Evolutionary conservation across 768 basidiomycete genomes (phyloP), one percentile per base, ranked within the genome.

Genomic region (Rhizopogon rudus): DNA sequence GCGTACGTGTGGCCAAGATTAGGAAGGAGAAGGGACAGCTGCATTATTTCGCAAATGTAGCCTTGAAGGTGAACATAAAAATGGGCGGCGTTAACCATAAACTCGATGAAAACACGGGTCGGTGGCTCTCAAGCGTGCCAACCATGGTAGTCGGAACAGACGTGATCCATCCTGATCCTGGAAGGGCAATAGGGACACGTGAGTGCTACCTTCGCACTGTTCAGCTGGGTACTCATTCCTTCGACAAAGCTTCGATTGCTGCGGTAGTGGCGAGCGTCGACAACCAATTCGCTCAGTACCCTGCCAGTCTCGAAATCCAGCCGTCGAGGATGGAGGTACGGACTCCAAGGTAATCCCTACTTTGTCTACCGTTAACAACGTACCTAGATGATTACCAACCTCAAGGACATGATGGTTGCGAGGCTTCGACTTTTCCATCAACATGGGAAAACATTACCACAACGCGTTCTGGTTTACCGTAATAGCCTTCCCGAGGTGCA

Each of bases 401-500:
- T 82, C 28, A 63, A 63, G 22, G 57, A 61, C 6, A 83, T 82
- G 81, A 78, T 83, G 73, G 56, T 72, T 10, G 76, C 75, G 42
- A 71, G 81, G n/a, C 58, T 82, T 25, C 61, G 66, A 16, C 63
- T 71, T n/a, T 83, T 71, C 70, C 61, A 69, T 40, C 58, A 53
- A 28, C 71, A 33, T 51, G 77, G 71, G 50, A 61, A 49, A 2
- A 61, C 50, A 20, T 70, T 82, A 20, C 81, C 81, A 3, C 58
- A 65, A 4, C 76, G 81, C 17, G 56, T 82, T 44, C 53, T 82
- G 14, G 76, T 82, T 16, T 82, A 80, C 61, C 74, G 80, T 7
- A 91, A 92, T 65, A 91, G 91, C 48, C 88, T 92, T 29, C 90
- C 88, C 3, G 89, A 91, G 72, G 88, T 86, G 46, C 37, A 70